phyloP scores from a whole-genome alignment of 805 yeast species.

The Starmerella bacillaris region DNA sequence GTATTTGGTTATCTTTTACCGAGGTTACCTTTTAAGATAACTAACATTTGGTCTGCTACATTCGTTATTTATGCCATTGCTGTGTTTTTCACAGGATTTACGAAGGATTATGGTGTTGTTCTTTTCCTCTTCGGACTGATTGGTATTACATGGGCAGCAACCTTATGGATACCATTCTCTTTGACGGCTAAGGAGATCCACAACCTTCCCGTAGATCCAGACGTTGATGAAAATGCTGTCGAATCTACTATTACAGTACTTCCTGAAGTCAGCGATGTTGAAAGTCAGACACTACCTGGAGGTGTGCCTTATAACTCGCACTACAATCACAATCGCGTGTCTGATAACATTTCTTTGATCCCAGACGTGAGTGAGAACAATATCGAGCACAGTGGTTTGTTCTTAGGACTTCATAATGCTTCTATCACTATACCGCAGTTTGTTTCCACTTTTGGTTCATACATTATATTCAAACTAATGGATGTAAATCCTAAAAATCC shows the following conservation, averaged over 20 bases:
- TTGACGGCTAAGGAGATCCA: constrained; percentile 33
- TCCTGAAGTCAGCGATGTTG: background rate
- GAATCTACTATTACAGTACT: constrained; percentile 4
- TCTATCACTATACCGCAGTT: constrained; percentile 27
- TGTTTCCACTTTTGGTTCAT: constrained; percentile 25
- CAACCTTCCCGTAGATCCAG: constrained; percentile 13
- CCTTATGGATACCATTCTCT: constrained; percentile 51
- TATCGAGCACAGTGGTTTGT: constrained; percentile 23
- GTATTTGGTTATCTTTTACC: constrained; percentile 12
- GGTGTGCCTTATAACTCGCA: background rate
- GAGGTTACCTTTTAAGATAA: constrained; percentile 9
- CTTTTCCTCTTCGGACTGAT: constrained; percentile 33
- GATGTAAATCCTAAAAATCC: constrained; percentile 14
- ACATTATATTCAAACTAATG: constrained; percentile 21
- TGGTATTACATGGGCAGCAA: constrained; percentile 49
- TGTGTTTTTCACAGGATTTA: constrained; percentile 32
- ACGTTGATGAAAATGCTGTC: constrained; percentile 7
- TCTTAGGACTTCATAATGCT: constrained; percentile 26
- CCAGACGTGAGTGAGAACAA: constrained; percentile 4
- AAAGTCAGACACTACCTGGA: background rate
- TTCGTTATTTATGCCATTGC: constrained; percentile 34
- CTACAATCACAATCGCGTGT: background rate
- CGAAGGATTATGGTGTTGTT: constrained; percentile 28
- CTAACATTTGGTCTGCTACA: constrained; percentile 31
- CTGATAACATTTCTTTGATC: background rate